These are phyloP conservation scores for Oidiodendron maius DNA, from an alignment of 495 filamentous ascomycete genomes.

Conservation along the genomic window DNA sequence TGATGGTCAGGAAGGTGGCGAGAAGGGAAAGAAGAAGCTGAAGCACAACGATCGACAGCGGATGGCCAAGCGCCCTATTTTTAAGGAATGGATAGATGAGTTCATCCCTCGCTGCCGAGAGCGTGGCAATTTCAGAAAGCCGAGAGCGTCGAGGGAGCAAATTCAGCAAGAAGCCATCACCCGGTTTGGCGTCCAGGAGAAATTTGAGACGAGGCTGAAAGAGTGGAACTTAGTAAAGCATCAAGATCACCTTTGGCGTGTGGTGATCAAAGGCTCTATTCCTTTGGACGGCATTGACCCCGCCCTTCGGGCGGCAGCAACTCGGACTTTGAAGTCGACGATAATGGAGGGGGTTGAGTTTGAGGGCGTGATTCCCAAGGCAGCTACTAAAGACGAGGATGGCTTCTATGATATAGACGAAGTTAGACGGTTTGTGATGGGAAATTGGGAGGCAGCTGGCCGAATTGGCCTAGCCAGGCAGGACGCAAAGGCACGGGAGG, in stretches of 20 bases:
- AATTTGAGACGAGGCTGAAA: constrained; percentile 20
- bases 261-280: constrained; percentile 18
- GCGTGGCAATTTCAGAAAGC: not conserved
- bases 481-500: constrained; percentile 16
- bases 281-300: constrained; percentile 24
- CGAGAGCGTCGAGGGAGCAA: constrained; percentile 13
- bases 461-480: constrained; percentile 25
- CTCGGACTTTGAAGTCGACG: constrained; percentile 15
- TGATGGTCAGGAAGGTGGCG: constrained; percentile 26
- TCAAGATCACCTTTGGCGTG: constrained; percentile 17
- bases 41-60: constrained; percentile 47
- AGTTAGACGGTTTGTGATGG: constrained; percentile 28
- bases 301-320: constrained; percentile 15
- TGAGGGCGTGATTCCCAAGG: constrained; percentile 22
- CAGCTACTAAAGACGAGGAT: constrained; percentile 19
- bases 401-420: constrained; percentile 32
- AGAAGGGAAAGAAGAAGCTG: constrained; percentile 28
- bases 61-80: constrained; percentile 39
- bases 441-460: constrained; percentile 29
- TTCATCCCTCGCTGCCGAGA: constrained; percentile 35
- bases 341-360: constrained; percentile 26
- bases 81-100: constrained; percentile 46
- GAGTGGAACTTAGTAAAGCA: constrained; percentile 14
- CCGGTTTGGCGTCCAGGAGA: constrained; percentile 21
- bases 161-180: constrained; percentile 16